Base-by-base conservation (phyloP, 2,329 filamentous ascomycete species). In the Didymella arachidicola region DNA sequence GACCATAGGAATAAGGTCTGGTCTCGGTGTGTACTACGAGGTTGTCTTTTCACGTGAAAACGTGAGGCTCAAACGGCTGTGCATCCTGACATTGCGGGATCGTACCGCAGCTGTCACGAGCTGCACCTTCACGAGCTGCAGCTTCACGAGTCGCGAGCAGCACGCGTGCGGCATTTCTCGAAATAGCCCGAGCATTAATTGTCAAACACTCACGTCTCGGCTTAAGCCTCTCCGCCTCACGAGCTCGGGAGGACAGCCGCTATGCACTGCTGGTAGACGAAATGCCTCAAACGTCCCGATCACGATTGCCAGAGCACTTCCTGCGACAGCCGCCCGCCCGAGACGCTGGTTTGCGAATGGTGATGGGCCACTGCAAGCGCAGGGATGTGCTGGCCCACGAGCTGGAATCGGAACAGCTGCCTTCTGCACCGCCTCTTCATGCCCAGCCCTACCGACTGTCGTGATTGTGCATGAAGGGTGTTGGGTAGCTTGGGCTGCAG, bases 371-470 rank as follows among this genome's bases (percentile, higher is more conserved):
- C 56, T 60, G 49, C 26, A 44, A 46, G 59, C 63, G 57, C 52
- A 56, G 55, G 61, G 62, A 63, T 58, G 34, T 53, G 42, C 50
- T 57, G 60, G 42, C 52, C 42, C 57, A 70, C 71, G 71, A 70
- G 60, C 65, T 69, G 62, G 62, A 68, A 71, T 65, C 70, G 71
- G 71, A 71, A 68, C 64, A 55, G 45, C 46, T 52, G 52, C 52
- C 46, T 42, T 61, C 47, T 64, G 68, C 68, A 71, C 68, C 60
- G 68, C 67, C 67, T 67, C 60, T 18, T 32, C 39, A 38, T 18
- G 32, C 56, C 54, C 53, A 59, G 59, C 60, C 60, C 49, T 53
- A 66, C 34, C 57, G 58, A 57, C 52, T 60, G 60, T 67, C 60
- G 61, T 63, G 60, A 54, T 43, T 30, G 50, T 54, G 50, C 45